These are phyloP conservation scores for Powellomyces hirtus DNA, from an alignment of 192 early-diverging fungal genomes.

Conservation along the genomic window DNA sequence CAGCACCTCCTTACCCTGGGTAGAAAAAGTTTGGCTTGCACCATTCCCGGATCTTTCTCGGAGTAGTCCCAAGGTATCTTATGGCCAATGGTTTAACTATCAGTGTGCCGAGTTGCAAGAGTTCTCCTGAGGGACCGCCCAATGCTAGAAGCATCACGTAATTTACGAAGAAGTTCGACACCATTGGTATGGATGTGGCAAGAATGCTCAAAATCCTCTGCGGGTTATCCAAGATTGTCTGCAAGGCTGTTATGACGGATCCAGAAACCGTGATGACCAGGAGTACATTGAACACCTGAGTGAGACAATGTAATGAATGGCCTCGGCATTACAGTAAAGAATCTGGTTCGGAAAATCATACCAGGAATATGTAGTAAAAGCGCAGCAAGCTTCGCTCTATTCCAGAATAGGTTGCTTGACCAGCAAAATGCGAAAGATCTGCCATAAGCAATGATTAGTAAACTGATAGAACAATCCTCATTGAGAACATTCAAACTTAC, in stretches of 20 bases:
- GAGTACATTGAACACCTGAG: slow-evolving; percentile 73
- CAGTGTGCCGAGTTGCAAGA: slow-evolving; percentile 67
- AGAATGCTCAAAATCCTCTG: slow-evolving; percentile 44
- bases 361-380: slow-evolving; percentile 78
- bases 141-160: slow-evolving; percentile 78
- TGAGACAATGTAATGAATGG: neutral
- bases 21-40: slow-evolving; percentile 43
- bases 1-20: slow-evolving; percentile 16
- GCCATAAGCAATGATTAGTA: neutral
- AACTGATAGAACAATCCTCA: neutral
- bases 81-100: slow-evolving; percentile 59
- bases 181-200: slow-evolving; percentile 65
- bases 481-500: neutral
- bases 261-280: slow-evolving; percentile 72
- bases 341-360: slow-evolving; percentile 20
- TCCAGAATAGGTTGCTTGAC: slow-evolving; percentile 53
- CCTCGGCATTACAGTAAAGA: neutral
- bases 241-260: slow-evolving; percentile 55
- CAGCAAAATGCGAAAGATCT: slow-evolving; percentile 58
- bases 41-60: slow-evolving; percentile 60
- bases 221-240: slow-evolving; percentile 57
- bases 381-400: slow-evolving; percentile 63
- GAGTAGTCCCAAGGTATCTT: slow-evolving; percentile 67
- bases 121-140: slow-evolving; percentile 60
- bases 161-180: slow-evolving; percentile 80